Conservation (phyloP, 2,329 filamentous ascomycete species). For the Alternaria triticina region DNA sequence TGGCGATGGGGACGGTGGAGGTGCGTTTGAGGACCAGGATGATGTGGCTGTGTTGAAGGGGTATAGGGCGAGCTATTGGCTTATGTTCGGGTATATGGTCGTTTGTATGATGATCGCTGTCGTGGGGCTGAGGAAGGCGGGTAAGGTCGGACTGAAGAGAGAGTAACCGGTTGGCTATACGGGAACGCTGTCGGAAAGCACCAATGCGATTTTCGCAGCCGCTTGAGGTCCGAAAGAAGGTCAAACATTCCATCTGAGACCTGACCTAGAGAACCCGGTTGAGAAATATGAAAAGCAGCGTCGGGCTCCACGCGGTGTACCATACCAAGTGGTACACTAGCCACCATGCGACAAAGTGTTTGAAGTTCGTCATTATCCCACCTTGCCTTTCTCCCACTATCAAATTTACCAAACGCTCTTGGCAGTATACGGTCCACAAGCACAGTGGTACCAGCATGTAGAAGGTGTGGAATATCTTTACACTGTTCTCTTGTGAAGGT, state of each 20-base stretch:
- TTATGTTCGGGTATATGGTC: constrained; percentile 35
- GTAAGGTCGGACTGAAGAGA: constrained; percentile 36
- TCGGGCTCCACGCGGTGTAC: neutral
- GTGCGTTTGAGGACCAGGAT: constrained; percentile 12
- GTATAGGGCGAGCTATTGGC: constrained; percentile 34
- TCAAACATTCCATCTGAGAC: neutral
- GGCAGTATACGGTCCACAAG: neutral
- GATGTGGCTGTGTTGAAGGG: constrained; percentile 20
- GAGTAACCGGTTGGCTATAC: constrained; percentile 11
- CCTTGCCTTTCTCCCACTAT: neutral
- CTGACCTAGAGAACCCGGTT: neutral
- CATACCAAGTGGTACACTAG: neutral
- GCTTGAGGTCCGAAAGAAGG: neutral
- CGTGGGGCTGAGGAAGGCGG: constrained; percentile 31
- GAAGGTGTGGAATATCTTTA: neutral
- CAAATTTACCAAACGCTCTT: neutral
- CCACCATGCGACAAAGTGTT: neutral
- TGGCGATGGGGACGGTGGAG: constrained; percentile 4
- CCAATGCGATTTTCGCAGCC: neutral
- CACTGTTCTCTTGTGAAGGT: neutral
- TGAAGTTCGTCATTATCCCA: neutral
- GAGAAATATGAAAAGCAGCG: neutral
- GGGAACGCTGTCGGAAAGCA: neutral
- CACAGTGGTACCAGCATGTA: neutral
- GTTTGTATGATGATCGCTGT: constrained; percentile 29